Evolutionary conservation across 2,329 filamentous ascomycete species (phyloP), one percentile per base, ranked within the genome.

Genomic region (Colletotrichum sp.): DNA sequence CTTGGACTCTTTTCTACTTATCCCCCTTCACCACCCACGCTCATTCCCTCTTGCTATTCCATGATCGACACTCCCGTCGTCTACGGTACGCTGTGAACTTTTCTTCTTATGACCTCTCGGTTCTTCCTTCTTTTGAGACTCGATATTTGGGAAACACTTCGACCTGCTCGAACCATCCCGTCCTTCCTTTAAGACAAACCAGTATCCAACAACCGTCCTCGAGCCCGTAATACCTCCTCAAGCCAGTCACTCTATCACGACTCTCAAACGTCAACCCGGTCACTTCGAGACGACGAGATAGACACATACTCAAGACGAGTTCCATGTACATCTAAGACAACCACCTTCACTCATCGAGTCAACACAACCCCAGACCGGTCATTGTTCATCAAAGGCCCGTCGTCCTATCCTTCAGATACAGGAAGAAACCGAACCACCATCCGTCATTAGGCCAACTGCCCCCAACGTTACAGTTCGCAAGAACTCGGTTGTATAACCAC

Each of bases 91-190:
- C 77, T 82, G 81, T 86, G 83, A 84, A 85, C 81, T 81, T 84
- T 83, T 84, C 82, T 83, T 83, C 84, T 84, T 84, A 84, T 86
- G 83, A 82, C 83, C 83, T 84, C 84, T 84, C 83, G 84, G 84
- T 86, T 87, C 85, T 85, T 86, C 82, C 84, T 86, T 86, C 82
- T 84, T 86, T 86, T 83, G 78, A 84, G 82, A 83, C 83, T 87
- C 82, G 83, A 81, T 80, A 79, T 81, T 83, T 82, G 84, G 82
- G 86, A 85, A 85, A 83, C 80, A 79, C 78, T 80, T 83, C 79
- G 76, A 77, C 76, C 66, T 70, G 61, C 59, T 76, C 76, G 69
- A 75, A 78, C 74, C 78, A 82, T 81, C 82, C 80, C 81, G 82
- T 83, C 86, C 83, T 84, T 87, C 86, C 81, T 87, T 88, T 81